A percentile compares a stretch with the other conserved stretches of the same genome.
Conservation (phyloP, 1,284 basidiomycete species). For the Puccinia polysora region DNA sequence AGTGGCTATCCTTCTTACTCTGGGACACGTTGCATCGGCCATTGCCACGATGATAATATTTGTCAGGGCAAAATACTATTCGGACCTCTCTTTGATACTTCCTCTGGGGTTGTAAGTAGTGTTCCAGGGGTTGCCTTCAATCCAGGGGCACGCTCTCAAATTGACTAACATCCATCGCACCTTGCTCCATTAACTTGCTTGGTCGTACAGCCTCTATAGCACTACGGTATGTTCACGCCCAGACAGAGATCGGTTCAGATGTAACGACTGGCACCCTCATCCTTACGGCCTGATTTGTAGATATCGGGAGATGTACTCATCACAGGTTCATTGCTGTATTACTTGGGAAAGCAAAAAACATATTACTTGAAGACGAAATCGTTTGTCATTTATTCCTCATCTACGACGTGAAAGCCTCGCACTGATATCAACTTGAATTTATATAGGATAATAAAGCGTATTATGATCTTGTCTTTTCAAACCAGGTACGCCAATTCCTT, state of each 20-base stretch:
- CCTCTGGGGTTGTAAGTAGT: slow-evolving; percentile 22
- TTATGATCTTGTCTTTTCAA: slow-evolving; percentile 29
- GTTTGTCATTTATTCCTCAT: neutral
- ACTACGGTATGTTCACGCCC: slow-evolving; percentile 14
- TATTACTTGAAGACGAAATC: slow-evolving; percentile 28
- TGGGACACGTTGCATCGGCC: slow-evolving; percentile 18
- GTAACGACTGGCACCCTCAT: neutral
- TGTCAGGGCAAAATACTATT: slow-evolving; percentile 11
- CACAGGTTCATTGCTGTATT: slow-evolving; percentile 36
- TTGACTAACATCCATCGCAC: neutral
- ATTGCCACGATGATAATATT: slow-evolving; percentile 9
- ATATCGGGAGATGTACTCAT: slow-evolving; percentile 26
- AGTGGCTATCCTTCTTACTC: slow-evolving; percentile 11
- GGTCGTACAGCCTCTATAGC: slow-evolving; percentile 18
- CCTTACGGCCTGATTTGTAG: neutral
- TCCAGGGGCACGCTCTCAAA: neutral
- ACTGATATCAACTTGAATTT: neutral
- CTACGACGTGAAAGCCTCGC: neutral
- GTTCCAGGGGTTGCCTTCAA: neutral
- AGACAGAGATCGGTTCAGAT: neutral
- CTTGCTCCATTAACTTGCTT: neutral
- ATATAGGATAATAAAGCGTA: slow-evolving; percentile 24
- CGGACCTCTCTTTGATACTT: slow-evolving; percentile 15
- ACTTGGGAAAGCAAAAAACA: slow-evolving; percentile 15
- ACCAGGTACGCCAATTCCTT: slow-evolving; percentile 9